These are phyloP conservation scores for Clarireedia homoeocarpa DNA, from an alignment of 2,329 filamentous ascomycete genomes.

Conservation along the genomic window DNA sequence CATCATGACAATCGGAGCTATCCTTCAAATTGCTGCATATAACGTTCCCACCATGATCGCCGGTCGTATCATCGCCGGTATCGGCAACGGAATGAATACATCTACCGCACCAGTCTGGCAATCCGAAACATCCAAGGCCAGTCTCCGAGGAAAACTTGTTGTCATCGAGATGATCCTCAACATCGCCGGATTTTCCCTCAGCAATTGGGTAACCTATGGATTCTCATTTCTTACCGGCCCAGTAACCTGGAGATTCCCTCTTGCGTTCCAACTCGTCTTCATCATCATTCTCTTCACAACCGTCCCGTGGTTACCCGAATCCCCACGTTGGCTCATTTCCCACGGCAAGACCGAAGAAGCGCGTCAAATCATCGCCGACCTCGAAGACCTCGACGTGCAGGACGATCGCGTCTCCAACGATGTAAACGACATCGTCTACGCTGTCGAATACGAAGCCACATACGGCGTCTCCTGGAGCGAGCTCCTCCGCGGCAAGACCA, in stretches of 20 bases:
- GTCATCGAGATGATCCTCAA: constrained; percentile 10
- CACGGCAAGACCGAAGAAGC: constrained; percentile 29
- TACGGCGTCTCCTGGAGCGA: constrained; percentile 6
- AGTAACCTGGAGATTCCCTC: constrained; percentile 10
- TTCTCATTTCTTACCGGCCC: constrained; percentile 8
- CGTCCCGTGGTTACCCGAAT: constrained; percentile 29
- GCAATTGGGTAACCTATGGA: constrained; percentile 10
- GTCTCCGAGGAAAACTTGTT: constrained; percentile 11
- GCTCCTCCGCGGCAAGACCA: constrained; percentile 1
- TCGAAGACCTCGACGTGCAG: constrained; percentile 31
- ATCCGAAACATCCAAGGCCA: constrained; percentile 11
- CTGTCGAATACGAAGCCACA: constrained; percentile 4
- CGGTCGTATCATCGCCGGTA: constrained; percentile 66
- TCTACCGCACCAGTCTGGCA: constrained; percentile 31
- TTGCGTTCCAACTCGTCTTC: constrained; percentile 11
- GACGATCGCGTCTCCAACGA: constrained; percentile 48
- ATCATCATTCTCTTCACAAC: constrained; percentile 5
- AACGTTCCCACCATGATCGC: constrained; percentile 48
- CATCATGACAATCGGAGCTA: constrained; percentile 21
- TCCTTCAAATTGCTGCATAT: constrained; percentile 30
- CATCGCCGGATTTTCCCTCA: constrained; percentile 8
- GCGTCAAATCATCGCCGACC: constrained; percentile 27
- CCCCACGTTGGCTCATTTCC: constrained; percentile 31
- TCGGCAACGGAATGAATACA: constrained; percentile 60
- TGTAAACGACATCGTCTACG: constrained; percentile 32